Base-by-base conservation (phyloP, 2,329 filamentous ascomycete genomes). In the Pezicula rhizophila region DNA sequence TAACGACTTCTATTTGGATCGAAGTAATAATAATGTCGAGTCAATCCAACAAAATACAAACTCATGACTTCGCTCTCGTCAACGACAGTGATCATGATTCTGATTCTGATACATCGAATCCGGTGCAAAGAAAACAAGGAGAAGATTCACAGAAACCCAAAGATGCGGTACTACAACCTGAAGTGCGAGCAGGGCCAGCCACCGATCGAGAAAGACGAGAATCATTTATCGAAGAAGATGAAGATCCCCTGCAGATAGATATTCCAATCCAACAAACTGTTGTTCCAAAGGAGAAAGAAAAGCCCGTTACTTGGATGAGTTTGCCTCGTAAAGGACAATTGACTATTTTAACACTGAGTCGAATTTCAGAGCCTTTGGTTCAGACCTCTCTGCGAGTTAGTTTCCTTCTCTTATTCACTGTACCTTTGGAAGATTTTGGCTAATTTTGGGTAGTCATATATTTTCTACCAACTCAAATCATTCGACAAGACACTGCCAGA, bases 361-460 rank as follows among this genome's bases (percentile, higher is more conserved):
- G 90, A 31, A 72, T 96, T 18, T 89, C 87, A 11, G 90, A 95
- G 64, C 90, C 89, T 3, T 71, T 95, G 33, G 86, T 88, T 0
- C 87, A 93, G 62, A 90, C 87, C 1, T 88, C 83, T 11, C 45
- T 64, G 33, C 43, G 60, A 17, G 60, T 61, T 25, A 46, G 54
- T 49, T 34, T 11, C 11, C 1, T 34, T 12, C 12, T 26, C 8
- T 7, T 45, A 3, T 28, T 12, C 4, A 7, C 26, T 14, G 5
- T 17, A 5, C 7, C 25, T 23, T 35, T n/a, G 26, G 23, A 42
- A 1, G 11, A 7, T 7, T 33, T 17, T 35, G 47, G 37, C 52
- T 59, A 23, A 85, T 80, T 12, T 77, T 72, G 6, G 64, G 3
- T 71, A 83, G 50, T 77, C 82, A 2, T 89, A 89, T 64, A 75